phyloP scores from a whole-genome alignment of 73 alveolate species.

The Paramecium bursaria region DNA sequence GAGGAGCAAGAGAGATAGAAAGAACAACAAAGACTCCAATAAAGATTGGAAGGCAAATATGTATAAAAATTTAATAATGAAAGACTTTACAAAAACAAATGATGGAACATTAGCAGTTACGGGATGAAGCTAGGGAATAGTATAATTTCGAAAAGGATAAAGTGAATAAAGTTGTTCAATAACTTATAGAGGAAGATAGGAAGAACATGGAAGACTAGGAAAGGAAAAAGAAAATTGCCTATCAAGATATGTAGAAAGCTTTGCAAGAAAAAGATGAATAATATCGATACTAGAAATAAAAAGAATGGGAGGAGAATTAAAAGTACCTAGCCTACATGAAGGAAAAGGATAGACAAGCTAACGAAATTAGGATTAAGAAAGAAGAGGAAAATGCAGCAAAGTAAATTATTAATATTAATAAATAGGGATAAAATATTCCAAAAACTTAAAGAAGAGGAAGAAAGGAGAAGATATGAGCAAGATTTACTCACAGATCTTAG shows the following conservation, averaged over 20 bases:
- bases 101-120: conserved; percentile 60
- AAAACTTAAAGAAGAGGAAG: conserved; percentile 70
- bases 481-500: conserved; percentile 64
- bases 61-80: conserved; percentile 2
- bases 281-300: conserved; percentile 4
- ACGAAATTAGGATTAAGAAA: conserved; percentile 63
- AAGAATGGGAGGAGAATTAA: conserved; percentile 60
- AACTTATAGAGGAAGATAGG: conserved; percentile 63
- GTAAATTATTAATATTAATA: background rate
- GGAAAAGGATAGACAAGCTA: conserved; percentile 62
- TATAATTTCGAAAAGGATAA: conserved; percentile 63
- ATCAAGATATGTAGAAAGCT: conserved; percentile 66
- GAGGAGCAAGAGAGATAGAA: conserved; percentile 54
- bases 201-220: conserved; percentile 22
- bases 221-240: conserved; percentile 63
- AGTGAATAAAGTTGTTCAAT: conserved; percentile 60
- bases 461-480: conserved; percentile 69
- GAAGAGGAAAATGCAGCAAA: conserved; percentile 68
- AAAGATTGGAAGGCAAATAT: conserved; percentile 66
- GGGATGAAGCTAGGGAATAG: conserved; percentile 66
- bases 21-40: conserved; percentile 42
- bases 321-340: conserved; percentile 53
- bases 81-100: conserved; percentile 63
- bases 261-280: conserved; percentile 65
- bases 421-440: conserved; percentile 56